Percentiles rank a stretch among this genome's conserved stretches.
phyloP scores from a whole-genome alignment of 1,284 basidiomycete genomes.

The Rhodotorula sp. region DNA sequence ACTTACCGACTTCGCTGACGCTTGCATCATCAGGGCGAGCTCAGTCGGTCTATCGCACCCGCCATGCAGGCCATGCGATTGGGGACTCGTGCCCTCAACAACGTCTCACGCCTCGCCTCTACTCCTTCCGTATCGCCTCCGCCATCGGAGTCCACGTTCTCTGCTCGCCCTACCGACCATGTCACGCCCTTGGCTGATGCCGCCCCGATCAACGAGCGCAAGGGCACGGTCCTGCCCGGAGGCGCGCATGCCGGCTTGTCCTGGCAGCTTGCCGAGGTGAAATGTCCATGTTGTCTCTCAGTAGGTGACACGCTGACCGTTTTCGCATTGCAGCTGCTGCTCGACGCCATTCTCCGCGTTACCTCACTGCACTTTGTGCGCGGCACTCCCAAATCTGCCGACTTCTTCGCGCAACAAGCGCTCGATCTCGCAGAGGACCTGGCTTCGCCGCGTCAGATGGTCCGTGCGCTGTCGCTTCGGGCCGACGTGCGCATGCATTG shows the following conservation, averaged over 20 bases:
- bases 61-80: conserved; percentile 72
- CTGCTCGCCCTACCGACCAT: conserved; percentile 9
- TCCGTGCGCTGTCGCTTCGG: conserved; percentile 64
- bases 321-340: conserved; percentile 54
- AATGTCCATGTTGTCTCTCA: not conserved
- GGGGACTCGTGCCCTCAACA: conserved; percentile 74
- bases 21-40: conserved; percentile 62
- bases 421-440: conserved; percentile 66
- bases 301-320: not conserved
- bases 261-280: conserved; percentile 68
- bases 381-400: conserved; percentile 76
- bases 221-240: not conserved
- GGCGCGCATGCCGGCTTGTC: conserved; percentile 59
- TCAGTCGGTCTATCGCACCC: conserved; percentile 61
- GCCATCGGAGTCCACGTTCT: not conserved
- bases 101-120: conserved; percentile 61
- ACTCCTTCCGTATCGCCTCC: not conserved
- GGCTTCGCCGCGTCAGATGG: conserved; percentile 64
- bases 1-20: conserved; percentile 1
- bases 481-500: conserved; percentile 69
- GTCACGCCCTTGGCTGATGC: conserved; percentile 41
- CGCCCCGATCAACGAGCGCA: conserved; percentile 38
- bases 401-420: conserved; percentile 76
- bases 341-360: conserved; percentile 66
- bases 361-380: conserved; percentile 64